Conservation (phyloP, 2,329 filamentous ascomycete genomes). For the Penicillium sp. region DNA sequence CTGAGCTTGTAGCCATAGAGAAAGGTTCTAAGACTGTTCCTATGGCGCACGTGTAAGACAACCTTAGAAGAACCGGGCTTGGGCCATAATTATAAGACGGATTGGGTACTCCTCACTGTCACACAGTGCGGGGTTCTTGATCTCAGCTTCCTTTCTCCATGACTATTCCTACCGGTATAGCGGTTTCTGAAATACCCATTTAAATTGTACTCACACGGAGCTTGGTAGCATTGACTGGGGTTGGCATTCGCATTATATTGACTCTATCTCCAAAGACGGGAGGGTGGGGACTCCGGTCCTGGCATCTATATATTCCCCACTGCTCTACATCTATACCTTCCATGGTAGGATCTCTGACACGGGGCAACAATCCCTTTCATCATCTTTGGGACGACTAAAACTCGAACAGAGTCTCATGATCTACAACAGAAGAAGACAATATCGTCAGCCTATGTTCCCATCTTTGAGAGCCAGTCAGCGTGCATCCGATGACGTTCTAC, state of each 20-base stretch:
- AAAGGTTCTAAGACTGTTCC: neutral
- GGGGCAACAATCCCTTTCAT: neutral
- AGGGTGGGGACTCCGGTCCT: neutral
- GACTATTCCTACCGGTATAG: too few relatives aligned
- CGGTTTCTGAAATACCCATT: too few relatives aligned
- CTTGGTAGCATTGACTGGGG: neutral
- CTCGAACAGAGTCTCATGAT: neutral
- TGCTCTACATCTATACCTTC: neutral
- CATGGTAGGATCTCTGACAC: neutral
- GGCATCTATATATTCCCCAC: neutral
- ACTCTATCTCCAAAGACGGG: neutral
- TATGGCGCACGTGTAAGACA: neutral
- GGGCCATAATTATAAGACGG: neutral
- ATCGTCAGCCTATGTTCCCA: neutral
- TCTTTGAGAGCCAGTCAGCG: constrained; percentile 3
- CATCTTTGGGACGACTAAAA: neutral
- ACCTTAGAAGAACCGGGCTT: neutral
- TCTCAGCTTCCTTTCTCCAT: neutral
- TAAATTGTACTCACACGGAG: neutral
- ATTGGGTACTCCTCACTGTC: neutral
- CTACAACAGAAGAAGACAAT: neutral
- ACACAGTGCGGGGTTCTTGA: neutral
- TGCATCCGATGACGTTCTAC: constrained; percentile 12
- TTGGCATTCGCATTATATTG: neutral
- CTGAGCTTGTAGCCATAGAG: neutral